These are phyloP conservation scores for Tephrocybe rancida DNA, from an alignment of 768 basidiomycete species.

Conservation along the genomic window DNA sequence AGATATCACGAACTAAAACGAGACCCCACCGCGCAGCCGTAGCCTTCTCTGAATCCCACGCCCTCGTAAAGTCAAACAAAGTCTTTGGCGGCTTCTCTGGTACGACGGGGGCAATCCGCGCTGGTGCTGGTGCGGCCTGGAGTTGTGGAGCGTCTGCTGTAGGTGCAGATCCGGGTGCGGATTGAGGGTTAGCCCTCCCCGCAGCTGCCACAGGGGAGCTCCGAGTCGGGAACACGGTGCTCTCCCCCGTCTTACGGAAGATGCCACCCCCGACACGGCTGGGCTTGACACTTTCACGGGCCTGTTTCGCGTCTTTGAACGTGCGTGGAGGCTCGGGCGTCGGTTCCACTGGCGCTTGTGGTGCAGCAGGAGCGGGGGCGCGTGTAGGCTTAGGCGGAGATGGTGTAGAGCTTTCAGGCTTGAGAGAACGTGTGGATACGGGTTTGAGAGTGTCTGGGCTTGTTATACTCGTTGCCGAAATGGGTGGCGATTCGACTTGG, in stretches of 20 bases:
- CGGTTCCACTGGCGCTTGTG: background rate
- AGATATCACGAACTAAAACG: conserved; percentile 48
- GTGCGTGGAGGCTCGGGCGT: conserved; percentile 27
- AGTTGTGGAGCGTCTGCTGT: background rate
- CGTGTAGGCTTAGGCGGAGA: conserved; percentile 10
- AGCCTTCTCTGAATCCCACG: conserved; percentile 51
- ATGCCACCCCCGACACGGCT: conserved; percentile 70
- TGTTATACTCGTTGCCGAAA: background rate
- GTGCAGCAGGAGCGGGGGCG: conserved; percentile 10
- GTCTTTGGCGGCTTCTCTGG: conserved; percentile 38
- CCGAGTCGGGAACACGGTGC: conserved; percentile 52
- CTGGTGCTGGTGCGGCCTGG: background rate
- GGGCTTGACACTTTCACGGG: conserved; percentile 47
- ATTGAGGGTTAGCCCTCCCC: background rate
- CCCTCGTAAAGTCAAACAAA: conserved; percentile 63
- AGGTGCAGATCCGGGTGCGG: conserved; percentile 4
- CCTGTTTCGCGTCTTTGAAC: conserved; percentile 62
- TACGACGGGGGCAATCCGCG: background rate
- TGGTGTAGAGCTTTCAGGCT: conserved; percentile 4
- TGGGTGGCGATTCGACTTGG: background rate
- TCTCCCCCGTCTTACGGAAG: conserved; percentile 62
- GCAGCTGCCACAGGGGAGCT: conserved; percentile 10
- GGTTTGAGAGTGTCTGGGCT: conserved; percentile 29
- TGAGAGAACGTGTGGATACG: conserved; percentile 39
- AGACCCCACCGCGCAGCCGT: conserved; percentile 56